Base-by-base conservation (phyloP, 2,329 filamentous ascomycete genomes). In the Immersiporthe knoxdaviesiana region DNA sequence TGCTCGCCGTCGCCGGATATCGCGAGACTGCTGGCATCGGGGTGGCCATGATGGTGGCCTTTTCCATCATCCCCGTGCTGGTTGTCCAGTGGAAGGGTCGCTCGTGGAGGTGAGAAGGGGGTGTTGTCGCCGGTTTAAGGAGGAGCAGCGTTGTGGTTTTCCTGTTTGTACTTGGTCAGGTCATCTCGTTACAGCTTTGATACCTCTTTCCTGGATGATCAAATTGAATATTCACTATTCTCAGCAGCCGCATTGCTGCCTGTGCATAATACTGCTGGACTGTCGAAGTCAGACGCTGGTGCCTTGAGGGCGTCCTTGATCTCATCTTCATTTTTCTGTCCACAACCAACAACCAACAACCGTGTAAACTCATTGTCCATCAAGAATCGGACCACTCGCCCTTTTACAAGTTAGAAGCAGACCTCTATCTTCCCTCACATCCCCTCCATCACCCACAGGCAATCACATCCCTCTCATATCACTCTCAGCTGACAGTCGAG, bases 1-100 rank as follows among this genome's bases (percentile, higher is more conserved):
- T 82, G 78, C 80, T 83, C 59, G 73, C 76, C 3, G 74, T 73
- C 5, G 69, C 80, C 3, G 77, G 80, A 0, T 56, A 81, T 4
- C 72, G 73, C 16, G 75, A 72, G 3, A 80, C 77, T 21, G 78
- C 78, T 1, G 81, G 78, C 0, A 74, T 82, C 5, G 76, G 76
- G 68, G 74, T 75, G 50, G 80, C 72, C 0, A 75, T 82, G n/a
- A 76, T 82, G 18, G 74, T 77, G 21, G 71, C 44, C 3, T 39
- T 73, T 12, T 67, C 71, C 21, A 59, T 72, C n/a, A 64, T 73
- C 24, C 73, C 73, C 2, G 69, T 65, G 7, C 52, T 73, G 32
- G 14, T 69, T 1, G 27, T 73, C 6, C 73, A 74, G 61, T 73
- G 67, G 68, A 72, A 68, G 47, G 73, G 72, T 14, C 58, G 66